Evolutionary conservation across 306 rosid genomes (phyloP), one percentile per base, ranked within the genome.

Genomic region (Vachellia pachyceras): DNA sequence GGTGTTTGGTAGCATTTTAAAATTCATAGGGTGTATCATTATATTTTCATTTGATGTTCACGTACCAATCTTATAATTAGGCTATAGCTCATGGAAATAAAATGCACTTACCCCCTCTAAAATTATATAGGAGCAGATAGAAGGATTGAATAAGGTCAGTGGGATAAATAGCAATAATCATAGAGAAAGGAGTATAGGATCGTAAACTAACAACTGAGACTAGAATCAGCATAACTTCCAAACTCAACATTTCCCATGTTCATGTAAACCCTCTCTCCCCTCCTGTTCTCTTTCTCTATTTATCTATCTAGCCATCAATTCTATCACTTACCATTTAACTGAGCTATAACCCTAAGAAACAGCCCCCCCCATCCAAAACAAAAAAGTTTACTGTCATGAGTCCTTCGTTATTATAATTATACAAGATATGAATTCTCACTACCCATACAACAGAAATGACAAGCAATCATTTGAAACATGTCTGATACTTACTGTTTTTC

Each of bases 401-500:
- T 13, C 10, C 52, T 23, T 18, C 20, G n/a, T 64, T 18, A 9
- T 41, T 22, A 82, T 25, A 57, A 14, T 11, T 39, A 36, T 7
- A 60, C 14, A 11, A 37, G 15, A 58, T 41, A 57, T 29, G 66
- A 71, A 80, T 29, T 33, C 40, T 33, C 18, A 61, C 68, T 33
- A 29, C 37, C 67, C 3, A 60, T 25, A 10, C 29, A 20, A 20
- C 8, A 7, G 12, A 61, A 25, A 61, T 58, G 65, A 5, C 17
- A 60, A 23, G 9, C 79, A 36, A 4, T 33, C 7, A 13, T 5
- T 12, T 61, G 46, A 77, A 70, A 55, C 45, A 22, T 0, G 41
- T 20, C 0, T 52, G 20, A 45, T 2, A 69, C 93, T 73, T 86
- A 93, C 98, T 18, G 69, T 80, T 72, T 90, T 89, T 49, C 94